Conservation (phyloP, 768 basidiomycete genomes). For the Mycena vitilis region DNA sequence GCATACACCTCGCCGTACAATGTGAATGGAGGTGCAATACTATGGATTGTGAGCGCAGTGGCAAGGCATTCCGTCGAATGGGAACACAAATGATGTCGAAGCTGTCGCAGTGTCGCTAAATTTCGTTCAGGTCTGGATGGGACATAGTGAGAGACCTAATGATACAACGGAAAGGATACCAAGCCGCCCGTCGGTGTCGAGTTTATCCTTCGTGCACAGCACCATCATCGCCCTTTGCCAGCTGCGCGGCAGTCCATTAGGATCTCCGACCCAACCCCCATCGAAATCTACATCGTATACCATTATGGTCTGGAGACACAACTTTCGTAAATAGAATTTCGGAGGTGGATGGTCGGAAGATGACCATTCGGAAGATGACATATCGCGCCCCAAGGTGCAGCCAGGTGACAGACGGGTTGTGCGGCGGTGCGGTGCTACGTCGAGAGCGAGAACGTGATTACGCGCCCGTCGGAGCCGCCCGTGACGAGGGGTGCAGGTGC, state of each 20-base stretch:
- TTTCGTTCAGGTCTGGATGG: background rate
- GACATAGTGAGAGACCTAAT: slow-evolving; percentile 33
- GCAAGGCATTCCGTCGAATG: too few relatives aligned
- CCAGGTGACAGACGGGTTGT: too few relatives aligned
- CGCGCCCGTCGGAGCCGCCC: too few relatives aligned
- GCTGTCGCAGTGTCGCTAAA: background rate
- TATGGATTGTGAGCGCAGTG: too few relatives aligned
- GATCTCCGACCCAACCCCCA: slow-evolving; percentile 79
- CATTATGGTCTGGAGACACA: slow-evolving; percentile 86
- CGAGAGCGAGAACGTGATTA: too few relatives aligned
- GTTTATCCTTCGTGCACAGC: slow-evolving; percentile 57
- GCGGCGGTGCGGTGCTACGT: too few relatives aligned
- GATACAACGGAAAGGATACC: slow-evolving; percentile 31
- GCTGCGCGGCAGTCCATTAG: slow-evolving; percentile 76
- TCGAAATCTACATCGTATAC: slow-evolving; percentile 91
- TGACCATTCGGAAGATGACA: slow-evolving; percentile 90
- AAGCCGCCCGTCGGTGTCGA: background rate
- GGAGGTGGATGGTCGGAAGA: slow-evolving; percentile 91
- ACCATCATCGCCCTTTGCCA: slow-evolving; percentile 44
- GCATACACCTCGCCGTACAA: too few relatives aligned
- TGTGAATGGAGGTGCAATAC: too few relatives aligned
- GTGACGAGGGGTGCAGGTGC: too few relatives aligned
- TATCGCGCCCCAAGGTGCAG: too few relatives aligned
- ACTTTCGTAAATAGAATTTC: slow-evolving; percentile 94
- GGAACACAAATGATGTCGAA: too few relatives aligned